Evolutionary conservation across 768 basidiomycete species (phyloP).

Genomic region (Rhodotorula taiwanensis): DNA sequence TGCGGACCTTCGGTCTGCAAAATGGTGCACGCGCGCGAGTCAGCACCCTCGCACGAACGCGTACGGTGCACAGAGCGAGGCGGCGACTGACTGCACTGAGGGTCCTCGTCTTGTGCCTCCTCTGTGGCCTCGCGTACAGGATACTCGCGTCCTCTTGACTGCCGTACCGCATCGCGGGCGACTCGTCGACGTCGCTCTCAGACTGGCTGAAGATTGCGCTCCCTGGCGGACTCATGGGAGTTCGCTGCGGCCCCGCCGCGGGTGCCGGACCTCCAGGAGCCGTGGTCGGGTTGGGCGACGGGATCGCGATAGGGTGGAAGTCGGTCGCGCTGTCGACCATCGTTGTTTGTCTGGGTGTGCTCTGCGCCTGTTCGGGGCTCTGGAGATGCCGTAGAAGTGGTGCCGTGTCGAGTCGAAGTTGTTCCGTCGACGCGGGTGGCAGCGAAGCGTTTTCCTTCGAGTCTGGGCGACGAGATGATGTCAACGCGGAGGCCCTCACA

Average conservation of each 20-base stretch:
- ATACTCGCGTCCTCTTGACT: conserved; percentile 33
- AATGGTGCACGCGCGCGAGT: too few species aligned
- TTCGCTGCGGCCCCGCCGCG: too few species aligned
- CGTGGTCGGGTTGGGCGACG: not conserved
- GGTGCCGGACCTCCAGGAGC: not conserved
- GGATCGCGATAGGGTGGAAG: conserved; percentile 1
- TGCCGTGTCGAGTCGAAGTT: too few species aligned
- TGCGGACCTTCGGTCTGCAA: conserved; percentile 21
- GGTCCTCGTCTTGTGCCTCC: conserved; percentile 32
- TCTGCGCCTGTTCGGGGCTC: too few species aligned
- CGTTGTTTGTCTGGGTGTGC: not conserved
- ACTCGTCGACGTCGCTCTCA: conserved; percentile 27
- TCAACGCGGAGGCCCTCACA: too few species aligned
- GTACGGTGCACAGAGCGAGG: not conserved
- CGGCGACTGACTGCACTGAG: not conserved
- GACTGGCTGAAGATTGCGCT: conserved; percentile 16
- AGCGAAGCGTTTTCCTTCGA: too few species aligned
- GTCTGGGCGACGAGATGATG: too few species aligned
- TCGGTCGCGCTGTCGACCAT: not conserved
- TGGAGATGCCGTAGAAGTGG: too few species aligned
- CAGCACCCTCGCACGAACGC: not conserved
- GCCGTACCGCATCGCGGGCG: not conserved
- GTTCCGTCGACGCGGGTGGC: too few species aligned
- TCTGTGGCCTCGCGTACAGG: conserved; percentile 28
- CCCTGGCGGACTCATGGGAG: not conserved